Conservation (phyloP, 1,284 basidiomycete genomes). For the Ustilago loliicola region DNA sequence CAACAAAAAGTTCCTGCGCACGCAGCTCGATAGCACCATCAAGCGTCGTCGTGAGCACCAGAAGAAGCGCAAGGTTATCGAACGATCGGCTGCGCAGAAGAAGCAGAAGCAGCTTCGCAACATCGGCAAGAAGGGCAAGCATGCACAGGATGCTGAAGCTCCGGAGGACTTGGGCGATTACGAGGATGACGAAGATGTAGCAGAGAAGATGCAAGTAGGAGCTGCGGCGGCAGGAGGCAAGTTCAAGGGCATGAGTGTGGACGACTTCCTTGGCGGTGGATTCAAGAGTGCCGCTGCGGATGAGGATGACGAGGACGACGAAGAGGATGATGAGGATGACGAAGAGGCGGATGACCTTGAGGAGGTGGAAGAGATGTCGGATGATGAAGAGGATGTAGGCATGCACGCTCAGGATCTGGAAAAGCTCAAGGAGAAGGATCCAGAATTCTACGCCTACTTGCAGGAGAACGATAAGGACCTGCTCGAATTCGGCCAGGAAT, state of each 20-base stretch:
- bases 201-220: slow-evolving; percentile 25
- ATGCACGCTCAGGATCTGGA: slow-evolving; percentile 84
- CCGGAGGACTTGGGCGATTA: slow-evolving; percentile 41
- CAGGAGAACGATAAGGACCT: slow-evolving; percentile 94
- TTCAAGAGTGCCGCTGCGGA: slow-evolving; percentile 58
- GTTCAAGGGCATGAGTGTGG: slow-evolving; percentile 62
- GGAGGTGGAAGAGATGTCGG: slow-evolving; percentile 61
- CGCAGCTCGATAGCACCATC: slow-evolving; percentile 63
- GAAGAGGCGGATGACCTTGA: slow-evolving; percentile 53
- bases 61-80: slow-evolving; percentile 62
- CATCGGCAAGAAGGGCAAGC: slow-evolving; percentile 38
- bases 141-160: slow-evolving; percentile 22
- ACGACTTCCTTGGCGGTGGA: slow-evolving; percentile 68
- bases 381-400: slow-evolving; percentile 54
- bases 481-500: slow-evolving; percentile 78
- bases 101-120: slow-evolving; percentile 50
- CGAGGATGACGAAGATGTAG: slow-evolving; percentile 42
- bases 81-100: slow-evolving; percentile 47
- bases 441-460: slow-evolving; percentile 97
- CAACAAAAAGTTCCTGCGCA: slow-evolving; percentile 67
- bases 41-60: slow-evolving; percentile 62
- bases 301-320: slow-evolving; percentile 45
- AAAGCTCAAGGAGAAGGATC: slow-evolving; percentile 92
- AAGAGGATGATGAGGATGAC: slow-evolving; percentile 57
- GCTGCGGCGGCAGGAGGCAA: slow-evolving; percentile 12